phyloP scores from a whole-genome alignment of 2,329 filamentous ascomycete genomes.

The Aureobasidium zeae region DNA sequence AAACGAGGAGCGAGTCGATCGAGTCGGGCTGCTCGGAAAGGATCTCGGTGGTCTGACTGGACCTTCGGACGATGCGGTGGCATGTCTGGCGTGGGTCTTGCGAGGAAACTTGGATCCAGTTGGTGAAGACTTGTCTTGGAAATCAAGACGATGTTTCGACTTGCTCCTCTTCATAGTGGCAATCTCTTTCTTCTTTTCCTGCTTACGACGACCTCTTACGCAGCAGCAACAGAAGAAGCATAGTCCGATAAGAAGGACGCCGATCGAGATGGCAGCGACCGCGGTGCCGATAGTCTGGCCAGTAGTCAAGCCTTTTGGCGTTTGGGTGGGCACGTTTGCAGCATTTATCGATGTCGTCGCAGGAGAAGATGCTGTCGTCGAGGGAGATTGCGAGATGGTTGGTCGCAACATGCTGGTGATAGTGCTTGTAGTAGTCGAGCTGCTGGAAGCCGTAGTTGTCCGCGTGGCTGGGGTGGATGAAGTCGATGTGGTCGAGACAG shows the following conservation, averaged over 20 bases:
- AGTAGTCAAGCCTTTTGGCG: constrained; percentile 21
- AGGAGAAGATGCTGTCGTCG: background rate
- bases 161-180: constrained; percentile 13
- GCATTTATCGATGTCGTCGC: background rate
- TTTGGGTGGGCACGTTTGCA: background rate
- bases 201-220: constrained; percentile 9
- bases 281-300: constrained; percentile 28
- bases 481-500: background rate
- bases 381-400: too few species aligned
- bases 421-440: background rate
- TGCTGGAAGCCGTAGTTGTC: background rate
- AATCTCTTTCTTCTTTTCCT: constrained; percentile 3
- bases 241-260: constrained; percentile 21
- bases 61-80: background rate
- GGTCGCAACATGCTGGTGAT: too few species aligned
- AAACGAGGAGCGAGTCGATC: background rate
- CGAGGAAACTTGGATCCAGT: constrained; percentile 20
- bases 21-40: background rate
- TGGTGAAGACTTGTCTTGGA: constrained; percentile 26
- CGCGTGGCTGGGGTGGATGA: background rate
- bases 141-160: constrained; percentile 26
- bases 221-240: constrained; percentile 18
- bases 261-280: constrained; percentile 24
- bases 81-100: constrained; percentile 15
- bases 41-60: constrained; percentile 16